These are phyloP conservation scores for Ceratonia siliqua DNA, from an alignment of 306 rosid species.

Conservation along the genomic window DNA sequence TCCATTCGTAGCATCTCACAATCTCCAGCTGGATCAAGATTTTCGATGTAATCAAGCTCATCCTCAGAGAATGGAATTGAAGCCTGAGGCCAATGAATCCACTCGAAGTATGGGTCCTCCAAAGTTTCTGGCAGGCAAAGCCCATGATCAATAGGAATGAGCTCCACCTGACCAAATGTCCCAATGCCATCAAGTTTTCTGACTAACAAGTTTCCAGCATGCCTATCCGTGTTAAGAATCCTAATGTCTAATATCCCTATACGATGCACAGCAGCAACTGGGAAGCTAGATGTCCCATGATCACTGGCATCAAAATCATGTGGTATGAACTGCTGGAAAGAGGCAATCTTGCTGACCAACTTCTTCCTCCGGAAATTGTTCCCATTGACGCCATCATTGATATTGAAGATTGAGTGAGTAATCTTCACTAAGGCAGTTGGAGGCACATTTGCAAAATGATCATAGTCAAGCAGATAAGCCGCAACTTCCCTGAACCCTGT, in stretches of 20 bases:
- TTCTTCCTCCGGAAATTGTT: conserved; percentile 58
- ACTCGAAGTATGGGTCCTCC: conserved; percentile 98
- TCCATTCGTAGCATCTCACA: conserved; percentile 81
- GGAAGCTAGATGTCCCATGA: conserved; percentile 95
- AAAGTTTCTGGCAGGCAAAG: conserved; percentile 92
- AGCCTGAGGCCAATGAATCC: conserved; percentile 99
- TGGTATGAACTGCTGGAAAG: conserved; percentile 82
- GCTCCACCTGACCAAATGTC: conserved; percentile 87
- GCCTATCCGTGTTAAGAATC: conserved; percentile 96
- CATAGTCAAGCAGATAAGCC: conserved; percentile 81
- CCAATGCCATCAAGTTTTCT: conserved; percentile 78
- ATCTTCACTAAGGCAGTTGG: conserved; percentile 93
- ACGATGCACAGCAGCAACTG: conserved; percentile 88
- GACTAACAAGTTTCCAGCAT: conserved; percentile 93
- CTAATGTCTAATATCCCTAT: conserved; percentile 95
- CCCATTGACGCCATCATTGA: conserved; percentile 88
- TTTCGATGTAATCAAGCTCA: conserved; percentile 73
- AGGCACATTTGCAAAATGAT: conserved; percentile 93
- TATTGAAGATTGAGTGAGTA: conserved; percentile 92
- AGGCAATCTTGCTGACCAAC: conserved; percentile 92
- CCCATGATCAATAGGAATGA: conserved; percentile 96
- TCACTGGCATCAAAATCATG: conserved; percentile 99
- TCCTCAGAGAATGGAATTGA: conserved; percentile 94
- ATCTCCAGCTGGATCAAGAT: conserved; percentile 62
- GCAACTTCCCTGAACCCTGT: conserved; percentile 97